Evolutionary conservation across 78 protist genomes (phyloP).

Genomic region (Dictyostelium intermedium): DNA sequence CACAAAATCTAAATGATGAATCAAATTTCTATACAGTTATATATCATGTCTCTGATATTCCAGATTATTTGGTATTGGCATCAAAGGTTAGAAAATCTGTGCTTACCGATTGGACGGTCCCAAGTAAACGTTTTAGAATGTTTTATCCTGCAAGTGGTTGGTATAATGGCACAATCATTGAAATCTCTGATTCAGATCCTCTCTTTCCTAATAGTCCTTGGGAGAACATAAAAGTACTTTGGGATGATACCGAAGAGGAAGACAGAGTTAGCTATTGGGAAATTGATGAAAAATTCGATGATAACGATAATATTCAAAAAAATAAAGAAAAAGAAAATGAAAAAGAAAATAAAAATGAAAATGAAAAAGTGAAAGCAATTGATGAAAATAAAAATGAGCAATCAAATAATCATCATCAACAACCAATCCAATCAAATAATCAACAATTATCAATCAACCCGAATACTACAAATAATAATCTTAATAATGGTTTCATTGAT

Average conservation of each 20-base stretch:
- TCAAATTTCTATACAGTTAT: background rate
- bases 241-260: constrained; percentile 59
- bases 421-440: background rate
- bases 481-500: background rate
- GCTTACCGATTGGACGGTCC: background rate
- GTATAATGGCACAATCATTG: constrained; percentile 54
- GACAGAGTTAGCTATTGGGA: constrained; percentile 68
- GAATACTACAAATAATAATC: background rate
- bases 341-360: background rate
- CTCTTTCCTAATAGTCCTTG: constrained; percentile 61
- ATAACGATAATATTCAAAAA: background rate
- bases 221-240: constrained; percentile 49
- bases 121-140: constrained; percentile 48
- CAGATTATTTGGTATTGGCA: constrained; percentile 66
- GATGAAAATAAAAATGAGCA: background rate
- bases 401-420: background rate
- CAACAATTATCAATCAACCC: background rate
- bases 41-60: constrained; percentile 71
- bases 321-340: background rate
- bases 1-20: background rate
- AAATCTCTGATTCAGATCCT: constrained; percentile 44
- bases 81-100: constrained; percentile 12
- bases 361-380: background rate
- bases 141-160: constrained; percentile 48
- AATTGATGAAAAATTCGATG: constrained; percentile 18